Evolutionary conservation across 148 eudicot genomes (phyloP), one percentile per base, ranked within the genome.

Genomic region (Persicaria maculosa): DNA sequence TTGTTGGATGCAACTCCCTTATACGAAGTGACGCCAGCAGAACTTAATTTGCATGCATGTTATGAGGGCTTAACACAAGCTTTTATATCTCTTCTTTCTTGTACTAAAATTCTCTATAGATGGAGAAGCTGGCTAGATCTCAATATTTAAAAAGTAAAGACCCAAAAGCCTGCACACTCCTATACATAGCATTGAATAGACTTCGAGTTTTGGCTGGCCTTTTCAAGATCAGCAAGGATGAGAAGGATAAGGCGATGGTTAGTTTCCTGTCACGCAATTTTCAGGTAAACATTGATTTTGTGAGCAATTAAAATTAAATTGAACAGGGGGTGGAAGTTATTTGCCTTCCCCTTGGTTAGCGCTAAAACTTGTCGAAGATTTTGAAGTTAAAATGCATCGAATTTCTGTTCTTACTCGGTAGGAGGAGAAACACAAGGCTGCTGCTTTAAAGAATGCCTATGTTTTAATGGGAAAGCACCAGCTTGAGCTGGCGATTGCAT

Each of bases 381-480:
- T 74, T 55, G 47, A 19, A 7, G 14, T 74, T 8, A 9, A 71
- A 71, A 71, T 46, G 53, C 1, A n/a, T 50, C n/a, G 36, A 64
- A 45, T 47, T 67, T 71, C 45, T 61, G 22, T 67, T 71, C 69
- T 52, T 53, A 43, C 1, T 47, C 74, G 77, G 31, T 83, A 96
- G 99, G 99, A 96, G 77, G 97, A 96, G 62, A 90, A 86, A 83
- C 84, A 96, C 77, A 92, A 87, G 81, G 97, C 99, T 72, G 99
- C 99, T 83, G 97, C 99, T 81, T 75, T 88, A 68, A 96, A 96
- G 86, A 96, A 96, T 84, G 99, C 99, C 59, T 96, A 89, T 82
- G 99, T 96, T 68, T 79, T 96, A 81, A 86, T 96, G 97, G 97
- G 99, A 68, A 89, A 87, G 83, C 99, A 96, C 86, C 97, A 92